Evolutionary conservation across 2,329 filamentous ascomycete genomes (phyloP).

Genomic region (Aureobasidium mangrovei): DNA sequence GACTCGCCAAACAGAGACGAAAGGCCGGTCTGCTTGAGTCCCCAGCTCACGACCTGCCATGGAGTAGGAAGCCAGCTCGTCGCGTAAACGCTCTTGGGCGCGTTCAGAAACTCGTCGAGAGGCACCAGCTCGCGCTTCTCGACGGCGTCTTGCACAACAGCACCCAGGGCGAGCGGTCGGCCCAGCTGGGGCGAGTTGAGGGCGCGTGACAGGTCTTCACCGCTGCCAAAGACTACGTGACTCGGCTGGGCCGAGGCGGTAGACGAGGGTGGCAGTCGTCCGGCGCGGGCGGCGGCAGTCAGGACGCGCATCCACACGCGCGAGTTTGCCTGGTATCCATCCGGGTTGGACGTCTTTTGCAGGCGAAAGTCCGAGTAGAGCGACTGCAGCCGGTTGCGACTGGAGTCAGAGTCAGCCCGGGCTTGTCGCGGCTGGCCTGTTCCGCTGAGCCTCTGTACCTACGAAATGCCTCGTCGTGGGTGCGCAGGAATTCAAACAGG

Average conservation of each 20-base stretch:
- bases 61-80: constrained; percentile 60
- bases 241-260: neutral
- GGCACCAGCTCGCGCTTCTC: constrained; percentile 61
- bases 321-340: constrained; percentile 75
- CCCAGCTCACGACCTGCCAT: constrained; percentile 67
- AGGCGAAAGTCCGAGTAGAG: constrained; percentile 80
- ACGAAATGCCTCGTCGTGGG: constrained; percentile 42
- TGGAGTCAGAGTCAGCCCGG: constrained; percentile 13
- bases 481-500: constrained; percentile 53
- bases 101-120: constrained; percentile 56
- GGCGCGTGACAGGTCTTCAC: constrained; percentile 57
- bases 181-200: constrained; percentile 73
- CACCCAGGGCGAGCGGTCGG: constrained; percentile 67
- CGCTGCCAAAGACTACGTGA: constrained; percentile 43
- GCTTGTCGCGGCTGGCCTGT: constrained; percentile 10
- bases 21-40: constrained; percentile 60
- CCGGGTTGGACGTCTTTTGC: constrained; percentile 68
- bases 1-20: constrained; percentile 20
- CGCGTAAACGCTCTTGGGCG: constrained; percentile 62
- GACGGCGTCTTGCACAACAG: constrained; percentile 69
- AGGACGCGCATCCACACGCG: constrained; percentile 70
- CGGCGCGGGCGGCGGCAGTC: constrained; percentile 57
- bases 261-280: constrained; percentile 37
- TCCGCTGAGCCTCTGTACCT: constrained; percentile 27
- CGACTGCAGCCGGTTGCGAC: constrained; percentile 67